These are phyloP conservation scores for Geotrichum europaeum DNA, from an alignment of 1,139 yeast genomes.

Conservation along the genomic window DNA sequence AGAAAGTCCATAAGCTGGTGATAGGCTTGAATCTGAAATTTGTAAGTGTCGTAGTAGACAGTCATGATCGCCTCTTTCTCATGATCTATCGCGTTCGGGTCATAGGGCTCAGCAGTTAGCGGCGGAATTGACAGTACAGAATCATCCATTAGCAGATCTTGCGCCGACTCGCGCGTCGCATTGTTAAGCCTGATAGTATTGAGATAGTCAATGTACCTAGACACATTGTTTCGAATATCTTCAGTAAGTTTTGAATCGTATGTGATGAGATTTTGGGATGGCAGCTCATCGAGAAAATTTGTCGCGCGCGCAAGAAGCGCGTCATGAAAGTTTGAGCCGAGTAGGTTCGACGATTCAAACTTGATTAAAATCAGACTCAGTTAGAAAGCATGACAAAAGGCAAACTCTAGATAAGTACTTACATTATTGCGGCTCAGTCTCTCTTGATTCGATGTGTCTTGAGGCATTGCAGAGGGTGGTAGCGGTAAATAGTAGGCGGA, in stretches of 20 bases:
- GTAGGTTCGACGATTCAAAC: not conserved
- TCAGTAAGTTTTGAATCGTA: not conserved
- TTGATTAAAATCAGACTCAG: not conserved
- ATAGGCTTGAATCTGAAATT: not conserved
- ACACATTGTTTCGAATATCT: not conserved
- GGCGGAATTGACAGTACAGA: not conserved
- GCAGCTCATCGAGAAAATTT: not conserved
- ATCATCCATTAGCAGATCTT: not conserved
- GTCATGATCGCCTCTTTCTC: not conserved
- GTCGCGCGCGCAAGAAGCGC: not conserved
- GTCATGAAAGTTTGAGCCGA: not conserved
- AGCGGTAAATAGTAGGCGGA: not conserved
- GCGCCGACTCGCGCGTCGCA: not conserved
- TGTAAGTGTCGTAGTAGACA: conserved; percentile 8
- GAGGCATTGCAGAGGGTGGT: not conserved
- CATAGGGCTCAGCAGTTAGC: not conserved
- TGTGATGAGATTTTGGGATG: not conserved
- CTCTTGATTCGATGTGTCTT: not conserved
- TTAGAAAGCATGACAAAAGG: not conserved
- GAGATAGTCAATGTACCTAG: not conserved
- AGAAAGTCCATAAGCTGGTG: not conserved
- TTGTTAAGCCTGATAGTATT: not conserved
- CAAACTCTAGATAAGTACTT: not conserved
- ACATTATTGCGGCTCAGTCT: not conserved
- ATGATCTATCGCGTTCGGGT: not conserved